Evolutionary conservation across 768 basidiomycete species (phyloP), one percentile per base, ranked within the genome.

Genomic region (Suillus cothurnatus): DNA sequence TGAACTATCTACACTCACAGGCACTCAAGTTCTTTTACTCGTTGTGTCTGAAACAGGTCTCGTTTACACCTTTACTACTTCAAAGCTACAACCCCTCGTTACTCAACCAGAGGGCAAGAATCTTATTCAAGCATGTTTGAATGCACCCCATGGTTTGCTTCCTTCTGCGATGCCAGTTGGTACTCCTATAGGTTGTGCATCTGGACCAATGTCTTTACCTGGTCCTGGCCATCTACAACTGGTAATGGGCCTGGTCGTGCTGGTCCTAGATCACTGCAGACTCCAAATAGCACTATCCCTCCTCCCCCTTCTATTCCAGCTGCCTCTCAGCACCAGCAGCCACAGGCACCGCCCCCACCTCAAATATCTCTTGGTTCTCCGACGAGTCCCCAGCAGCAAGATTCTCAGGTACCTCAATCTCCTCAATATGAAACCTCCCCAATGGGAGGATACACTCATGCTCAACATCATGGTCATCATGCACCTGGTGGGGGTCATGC

Each of bases 41-140:
- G 97, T 99, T 78, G 97, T 99, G 7, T 97, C 95, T 15, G 97
- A 99, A 81, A 98, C 96, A 0, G 97, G 97, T n/a, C 88, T 99
- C 70, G 97, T 98, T 8, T 99, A 99, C 81, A 99, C 97, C 6
- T 99, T 98, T 77, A 98, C 97, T 15, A 99, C 97, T 31, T 93
- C 96, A 39, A 99, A 99, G 79, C 88, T 99, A 21, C 95, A 97
- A 74, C 96, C 96, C 23, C 88, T 99, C 68, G 96, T 99, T 71
- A 97, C 95, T 50, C 94, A 97, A 74, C 91, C 95, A 49, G 95
- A 97, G 76, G 96, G 96, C 73, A 97, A 98, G 82, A 97, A 97
- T 70, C 90, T 98, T 75, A 99, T 99, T 70, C 96, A 97, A 73
- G 96, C 96, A 7, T 98, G 96, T 74, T 89, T 98, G 73, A 97